These are phyloP conservation scores for Penicillium verrucosum DNA, from an alignment of 2,329 filamentous ascomycete genomes.

Conservation along the genomic window DNA sequence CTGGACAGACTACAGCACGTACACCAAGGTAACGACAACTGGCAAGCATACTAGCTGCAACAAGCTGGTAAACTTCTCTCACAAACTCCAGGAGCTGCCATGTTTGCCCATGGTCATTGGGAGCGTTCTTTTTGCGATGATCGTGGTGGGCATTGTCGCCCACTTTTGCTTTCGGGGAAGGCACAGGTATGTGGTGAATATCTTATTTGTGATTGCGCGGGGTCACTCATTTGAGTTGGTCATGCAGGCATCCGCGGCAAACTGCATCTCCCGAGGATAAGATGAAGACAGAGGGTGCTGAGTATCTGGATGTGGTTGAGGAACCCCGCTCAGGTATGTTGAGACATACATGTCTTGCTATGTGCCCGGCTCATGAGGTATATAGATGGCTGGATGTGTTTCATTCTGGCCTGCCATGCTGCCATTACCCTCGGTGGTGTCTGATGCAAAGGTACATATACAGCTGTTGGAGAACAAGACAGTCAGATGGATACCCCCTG, in stretches of 20 bases:
- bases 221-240: neutral
- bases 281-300: neutral
- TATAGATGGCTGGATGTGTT: conserved; percentile 2
- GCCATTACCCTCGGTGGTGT: conserved; percentile 3
- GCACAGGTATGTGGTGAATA: neutral
- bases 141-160: neutral
- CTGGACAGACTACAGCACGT: neutral
- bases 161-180: neutral
- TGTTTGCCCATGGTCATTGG: neutral
- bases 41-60: neutral
- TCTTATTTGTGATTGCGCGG: neutral
- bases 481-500: neutral
- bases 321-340: neutral
- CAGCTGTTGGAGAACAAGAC: neutral
- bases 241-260: neutral
- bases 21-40: neutral
- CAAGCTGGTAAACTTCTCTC: neutral
- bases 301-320: neutral
- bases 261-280: neutral
- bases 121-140: neutral
- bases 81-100: neutral
- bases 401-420: conserved; percentile 5
- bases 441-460: neutral
- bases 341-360: neutral
- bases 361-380: neutral